Evolutionary conservation across 1,284 basidiomycete genomes (phyloP), one percentile per base, ranked within the genome.

Genomic region (Stereum hirsutum): DNA sequence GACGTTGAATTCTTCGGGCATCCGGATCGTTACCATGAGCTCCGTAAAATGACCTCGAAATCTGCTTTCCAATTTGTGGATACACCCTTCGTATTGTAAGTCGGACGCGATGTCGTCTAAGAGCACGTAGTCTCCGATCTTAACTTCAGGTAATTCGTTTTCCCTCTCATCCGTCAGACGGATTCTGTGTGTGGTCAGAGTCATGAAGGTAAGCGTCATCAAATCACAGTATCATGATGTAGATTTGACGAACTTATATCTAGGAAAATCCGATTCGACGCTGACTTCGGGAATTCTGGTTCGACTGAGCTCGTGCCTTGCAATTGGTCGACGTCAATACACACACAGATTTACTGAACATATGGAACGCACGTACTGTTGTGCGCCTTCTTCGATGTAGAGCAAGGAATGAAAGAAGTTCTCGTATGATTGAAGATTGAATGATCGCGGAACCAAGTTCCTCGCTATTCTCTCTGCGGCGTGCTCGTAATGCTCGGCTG

Each of bases 321-420:
- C n/a, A n/a, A n/a, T n/a, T n/a, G n/a, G n/a, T n/a, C n/a, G n/a
- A n/a, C n/a, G n/a, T n/a, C n/a, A n/a, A n/a, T n/a, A n/a, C n/a
- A n/a, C n/a, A n/a, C n/a, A n/a, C n/a, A n/a, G n/a, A n/a, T n/a
- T n/a, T n/a, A n/a, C n/a, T n/a, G n/a, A n/a, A n/a, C n/a, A n/a
- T 61, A 32, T 40, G 69, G n/a, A n/a, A n/a, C n/a, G n/a, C n/a
- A n/a, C n/a, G 72, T 59, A 64, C 51, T n/a, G n/a, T n/a, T 61
- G 61, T 43, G 67, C 64, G 37, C 67, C 43, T n/a, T 74, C 72
- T 48, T 75, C 73, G 17, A 72, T 55, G 54, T 63, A 65, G 1
- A 75, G 46, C 43, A 73, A 46, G 6, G 60, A 49, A 46, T 68
- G 60, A 52, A 72, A 73, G 49, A 60, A 61, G 3, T 51, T 41